phyloP scores from a whole-genome alignment of 495 filamentous ascomycete genomes.

The Podospora pseudoanserina region DNA sequence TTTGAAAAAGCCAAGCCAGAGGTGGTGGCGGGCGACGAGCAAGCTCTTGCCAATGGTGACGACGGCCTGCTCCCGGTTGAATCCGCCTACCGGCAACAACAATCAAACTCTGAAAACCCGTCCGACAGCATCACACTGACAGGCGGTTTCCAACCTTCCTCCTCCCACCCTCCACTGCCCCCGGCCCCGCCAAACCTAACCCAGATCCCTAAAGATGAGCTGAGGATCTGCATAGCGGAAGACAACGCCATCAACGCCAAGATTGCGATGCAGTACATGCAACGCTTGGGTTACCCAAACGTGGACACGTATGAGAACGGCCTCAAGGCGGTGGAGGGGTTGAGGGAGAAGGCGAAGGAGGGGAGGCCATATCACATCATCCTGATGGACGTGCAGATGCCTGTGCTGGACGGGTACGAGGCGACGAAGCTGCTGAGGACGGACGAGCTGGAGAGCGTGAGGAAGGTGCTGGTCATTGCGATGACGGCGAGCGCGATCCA shows the following conservation, averaged over 20 bases:
- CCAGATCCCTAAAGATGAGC: constrained; percentile 67
- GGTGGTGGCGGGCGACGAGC: constrained; percentile 48
- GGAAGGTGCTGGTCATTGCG: constrained; percentile 77
- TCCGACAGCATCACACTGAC: constrained; percentile 3
- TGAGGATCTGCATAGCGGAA: constrained; percentile 85
- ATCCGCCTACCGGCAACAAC: constrained; percentile 14
- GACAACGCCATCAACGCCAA: constrained; percentile 90
- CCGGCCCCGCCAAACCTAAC: constrained; percentile 56
- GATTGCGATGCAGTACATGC: constrained; percentile 86
- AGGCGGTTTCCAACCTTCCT: not conserved
- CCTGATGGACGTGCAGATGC: constrained; percentile 96
- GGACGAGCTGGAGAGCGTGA: constrained; percentile 68
- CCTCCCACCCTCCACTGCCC: not conserved
- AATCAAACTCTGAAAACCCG: constrained; percentile 9
- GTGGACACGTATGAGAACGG: constrained; percentile 82
- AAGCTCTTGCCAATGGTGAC: constrained; percentile 29
- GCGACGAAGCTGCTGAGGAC: constrained; percentile 76
- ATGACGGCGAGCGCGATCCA: constrained; percentile 93
- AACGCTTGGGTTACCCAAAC: constrained; percentile 73
- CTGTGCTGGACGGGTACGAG: constrained; percentile 88
- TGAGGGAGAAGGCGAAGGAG: constrained; percentile 64
- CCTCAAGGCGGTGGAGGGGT: constrained; percentile 76
- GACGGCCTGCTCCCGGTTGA: not conserved
- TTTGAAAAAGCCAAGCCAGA: constrained; percentile 70
- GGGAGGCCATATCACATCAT: constrained; percentile 74